A percentile compares a stretch with the other conserved stretches of the same genome.
Evolutionary conservation across 306 rosid species (phyloP).

Genomic region (Cucurbita pepo): DNA sequence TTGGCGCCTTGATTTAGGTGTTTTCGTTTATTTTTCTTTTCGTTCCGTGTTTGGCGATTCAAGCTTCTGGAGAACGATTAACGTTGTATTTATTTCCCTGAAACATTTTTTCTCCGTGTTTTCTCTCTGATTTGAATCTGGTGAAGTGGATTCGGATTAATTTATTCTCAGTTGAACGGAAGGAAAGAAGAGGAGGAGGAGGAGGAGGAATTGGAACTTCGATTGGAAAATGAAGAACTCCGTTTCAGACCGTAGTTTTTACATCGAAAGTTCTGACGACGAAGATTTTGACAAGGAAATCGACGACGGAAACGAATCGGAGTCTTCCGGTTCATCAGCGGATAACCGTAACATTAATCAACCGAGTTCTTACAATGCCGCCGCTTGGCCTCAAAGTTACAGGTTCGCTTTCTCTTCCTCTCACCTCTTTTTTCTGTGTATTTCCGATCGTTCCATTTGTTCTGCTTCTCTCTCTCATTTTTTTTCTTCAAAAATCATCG

Average conservation of each 20-base stretch:
- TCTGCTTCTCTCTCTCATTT: too few relatives aligned
- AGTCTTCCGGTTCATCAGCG: slow-evolving; percentile 46
- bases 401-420: slow-evolving; percentile 27
- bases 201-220: background rate
- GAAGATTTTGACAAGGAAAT: slow-evolving; percentile 49
- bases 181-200: background rate
- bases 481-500: too few relatives aligned
- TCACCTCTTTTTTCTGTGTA: background rate
- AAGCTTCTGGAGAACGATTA: background rate
- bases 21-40: background rate
- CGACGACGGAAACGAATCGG: slow-evolving; percentile 56
- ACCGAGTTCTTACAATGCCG: slow-evolving; percentile 50
- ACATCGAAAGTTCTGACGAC: slow-evolving; percentile 66
- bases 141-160: background rate
- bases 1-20: background rate
- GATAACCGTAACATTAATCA: slow-evolving; percentile 40
- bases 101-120: background rate
- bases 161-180: background rate
- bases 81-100: background rate
- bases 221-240: slow-evolving; percentile 51
- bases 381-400: slow-evolving; percentile 96
- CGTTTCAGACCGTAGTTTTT: slow-evolving; percentile 58
- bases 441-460: too few relatives aligned
- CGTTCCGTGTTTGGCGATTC: background rate
- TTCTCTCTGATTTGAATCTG: background rate